Conservation (phyloP, 2,329 filamentous ascomycete genomes). For the Helminthosporium solani region DNA sequence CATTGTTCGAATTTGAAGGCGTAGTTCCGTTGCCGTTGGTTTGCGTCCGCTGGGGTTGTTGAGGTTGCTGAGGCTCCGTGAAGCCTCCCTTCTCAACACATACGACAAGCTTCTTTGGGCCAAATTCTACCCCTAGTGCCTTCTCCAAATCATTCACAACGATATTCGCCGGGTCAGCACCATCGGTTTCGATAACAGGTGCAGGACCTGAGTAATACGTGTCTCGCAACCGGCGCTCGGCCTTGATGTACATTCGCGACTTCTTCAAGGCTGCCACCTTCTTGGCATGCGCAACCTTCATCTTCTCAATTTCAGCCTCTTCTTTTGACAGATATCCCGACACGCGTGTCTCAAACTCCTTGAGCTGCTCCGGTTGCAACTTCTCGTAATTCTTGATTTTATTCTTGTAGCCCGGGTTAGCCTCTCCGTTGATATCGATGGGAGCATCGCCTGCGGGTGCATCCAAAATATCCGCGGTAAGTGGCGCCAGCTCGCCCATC, state of each 20-base stretch:
- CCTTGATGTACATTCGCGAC: slow-evolving; percentile 67
- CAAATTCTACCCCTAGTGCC: slow-evolving; percentile 66
- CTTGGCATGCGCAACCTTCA: slow-evolving; percentile 77
- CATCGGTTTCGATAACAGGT: slow-evolving; percentile 19
- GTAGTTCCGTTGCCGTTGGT: slow-evolving; percentile 32
- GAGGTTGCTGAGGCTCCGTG: slow-evolving; percentile 54
- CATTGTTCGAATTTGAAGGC: slow-evolving; percentile 30
- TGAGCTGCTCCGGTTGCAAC: slow-evolving; percentile 73
- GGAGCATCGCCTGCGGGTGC: slow-evolving; percentile 44
- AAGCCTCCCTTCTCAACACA: slow-evolving; percentile 78
- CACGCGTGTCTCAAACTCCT: slow-evolving; percentile 80
- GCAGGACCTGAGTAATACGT: slow-evolving; percentile 45
- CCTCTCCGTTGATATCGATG: slow-evolving; percentile 14
- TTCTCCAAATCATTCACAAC: slow-evolving; percentile 74
- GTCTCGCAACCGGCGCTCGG: slow-evolving; percentile 73
- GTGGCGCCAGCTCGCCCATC: slow-evolving; percentile 71
- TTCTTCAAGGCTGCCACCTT: slow-evolving; percentile 73
- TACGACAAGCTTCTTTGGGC: slow-evolving; percentile 63
- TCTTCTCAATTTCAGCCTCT: slow-evolving; percentile 77
- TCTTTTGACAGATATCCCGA: slow-evolving; percentile 70
- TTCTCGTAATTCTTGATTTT: slow-evolving; percentile 60
- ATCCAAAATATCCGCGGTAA: slow-evolving; percentile 86
- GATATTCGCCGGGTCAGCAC: slow-evolving; percentile 61
- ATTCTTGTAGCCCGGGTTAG: slow-evolving; percentile 25
- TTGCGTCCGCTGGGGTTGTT: slow-evolving; percentile 25